Base-by-base conservation (phyloP, 257 asterid genomes). In the Nicotiana noctiflora region DNA sequence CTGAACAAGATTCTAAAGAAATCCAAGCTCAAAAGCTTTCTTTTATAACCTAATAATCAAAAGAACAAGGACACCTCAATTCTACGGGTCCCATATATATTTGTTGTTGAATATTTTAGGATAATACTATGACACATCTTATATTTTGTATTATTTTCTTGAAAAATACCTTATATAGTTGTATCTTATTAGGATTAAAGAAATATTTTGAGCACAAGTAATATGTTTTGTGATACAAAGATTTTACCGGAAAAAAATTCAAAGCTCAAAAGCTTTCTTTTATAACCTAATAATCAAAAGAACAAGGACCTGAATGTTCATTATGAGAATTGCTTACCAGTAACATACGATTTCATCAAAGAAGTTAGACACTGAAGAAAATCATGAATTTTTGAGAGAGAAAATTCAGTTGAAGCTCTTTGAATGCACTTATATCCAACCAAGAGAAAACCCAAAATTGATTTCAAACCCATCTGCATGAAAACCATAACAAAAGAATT, bases 361-460 rank as follows among this genome's bases (percentile, higher is more conserved):
- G 96, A 89, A 86, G 81, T 84, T 86, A 92, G 78, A 40, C 93
- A 84, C 89, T 81, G 91, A 85, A 89, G 84, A 85, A 90, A 92
- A 84, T 88, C 90, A 81, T 83, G 89, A 62, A 88, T 86, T 85
- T 85, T 90, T 52, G 91, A 84, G 86, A 93, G 92, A 83, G 85
- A 79, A 67, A 79, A 80, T 82, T 93, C 97, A 18, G 89, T 89
- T 84, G 97, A 89, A 84, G 96, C 91, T 83, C 87, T 88, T 85
- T 94, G 96, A 78, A 90, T 83, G 87, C 90, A 90, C 90, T 93
- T 94, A 95, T 88, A 93, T 60, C 97, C 97, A 86, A 91, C 85
- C 84, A 90, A 89, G 75, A 89, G 90, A 87, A 86, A 90, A 78
- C 94, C 90, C 87, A 96, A 85, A 53, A 90, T 80, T 60, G 88